A percentile compares a stretch with the other conserved stretches of the same genome.
Conservation (phyloP, 2,329 filamentous ascomycete species). For the Talaromyces funiculosus region DNA sequence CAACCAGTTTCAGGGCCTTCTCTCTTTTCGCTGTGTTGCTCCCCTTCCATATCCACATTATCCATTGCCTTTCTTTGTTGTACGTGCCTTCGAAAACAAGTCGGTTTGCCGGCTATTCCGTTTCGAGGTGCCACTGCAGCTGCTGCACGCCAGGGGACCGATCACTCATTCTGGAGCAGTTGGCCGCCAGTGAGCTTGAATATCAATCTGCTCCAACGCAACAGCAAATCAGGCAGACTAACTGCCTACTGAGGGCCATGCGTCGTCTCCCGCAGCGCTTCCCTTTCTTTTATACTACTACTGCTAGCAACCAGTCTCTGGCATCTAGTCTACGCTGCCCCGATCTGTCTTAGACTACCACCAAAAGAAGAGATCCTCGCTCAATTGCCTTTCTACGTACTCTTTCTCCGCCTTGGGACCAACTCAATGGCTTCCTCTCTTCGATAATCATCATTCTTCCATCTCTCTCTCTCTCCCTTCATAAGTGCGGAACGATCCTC, state of each 20-base stretch:
- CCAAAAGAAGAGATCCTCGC: background rate
- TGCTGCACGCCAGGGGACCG: constrained; percentile 4
- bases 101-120: background rate
- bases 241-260: constrained; percentile 8
- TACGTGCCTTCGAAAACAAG: background rate
- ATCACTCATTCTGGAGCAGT: background rate
- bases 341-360: constrained; percentile 4
- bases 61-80: background rate
- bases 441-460: background rate
- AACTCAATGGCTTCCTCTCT: constrained; percentile 7
- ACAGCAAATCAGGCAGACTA: background rate
- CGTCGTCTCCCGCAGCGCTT: background rate
- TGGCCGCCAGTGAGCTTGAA: background rate
- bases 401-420: background rate
- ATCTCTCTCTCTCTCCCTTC: background rate
- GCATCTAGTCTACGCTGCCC: constrained; percentile 5
- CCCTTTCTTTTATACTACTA: background rate
- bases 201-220: background rate
- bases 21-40: background rate
- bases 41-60: background rate
- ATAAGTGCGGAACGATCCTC: background rate
- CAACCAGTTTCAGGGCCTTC: constrained; percentile 5
- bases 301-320: background rate
- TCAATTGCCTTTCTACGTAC: background rate
- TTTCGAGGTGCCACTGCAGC: constrained; percentile 9